These are phyloP conservation scores for Phyllosticta citribraziliensis DNA, from an alignment of 2,329 filamentous ascomycete genomes.

Conservation along the genomic window DNA sequence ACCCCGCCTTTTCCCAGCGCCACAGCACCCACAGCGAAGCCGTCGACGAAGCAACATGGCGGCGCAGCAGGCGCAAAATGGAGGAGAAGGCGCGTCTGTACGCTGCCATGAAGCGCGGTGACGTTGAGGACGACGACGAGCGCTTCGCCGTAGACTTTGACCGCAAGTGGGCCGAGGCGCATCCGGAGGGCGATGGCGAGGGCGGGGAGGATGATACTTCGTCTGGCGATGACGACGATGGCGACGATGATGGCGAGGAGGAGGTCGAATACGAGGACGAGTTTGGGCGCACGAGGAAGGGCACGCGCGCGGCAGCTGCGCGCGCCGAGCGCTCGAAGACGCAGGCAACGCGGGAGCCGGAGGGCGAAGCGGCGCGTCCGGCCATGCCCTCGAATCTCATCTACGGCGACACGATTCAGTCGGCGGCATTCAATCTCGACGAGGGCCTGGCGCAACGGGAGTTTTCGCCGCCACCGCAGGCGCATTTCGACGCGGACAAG, in stretches of 20 bases:
- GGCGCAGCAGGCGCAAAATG: conserved; percentile 70
- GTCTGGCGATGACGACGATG: conserved; percentile 25
- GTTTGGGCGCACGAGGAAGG: conserved; percentile 71
- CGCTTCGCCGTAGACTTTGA: conserved; percentile 82
- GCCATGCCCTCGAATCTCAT: conserved; percentile 62
- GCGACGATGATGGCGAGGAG: conserved; percentile 42
- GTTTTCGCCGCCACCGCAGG: conserved; percentile 64
- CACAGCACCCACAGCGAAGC: conserved; percentile 52
- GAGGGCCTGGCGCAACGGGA: conserved; percentile 56
- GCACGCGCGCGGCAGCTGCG: conserved; percentile 59
- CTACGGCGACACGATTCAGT: conserved; percentile 76
- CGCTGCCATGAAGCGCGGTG: conserved; percentile 81
- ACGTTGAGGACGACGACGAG: conserved; percentile 54
- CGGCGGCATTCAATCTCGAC: conserved; percentile 70
- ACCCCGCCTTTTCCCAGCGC: conserved; percentile 48
- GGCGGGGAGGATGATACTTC: conserved; percentile 24
- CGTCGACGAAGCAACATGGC: conserved; percentile 47
- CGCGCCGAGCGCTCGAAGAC: conserved; percentile 51
- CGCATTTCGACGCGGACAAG: conserved; percentile 75
- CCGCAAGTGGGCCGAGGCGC: conserved; percentile 77
- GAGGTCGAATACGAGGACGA: conserved; percentile 86
- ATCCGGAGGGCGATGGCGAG: conserved; percentile 28
- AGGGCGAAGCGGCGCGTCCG: conserved; percentile 59
- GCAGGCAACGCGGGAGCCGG: conserved; percentile 50
- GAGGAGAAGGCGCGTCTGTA: conserved; percentile 85